Evolutionary conservation across 2,329 filamentous ascomycete genomes (phyloP).

Genomic region (Ramularia endophylla): DNA sequence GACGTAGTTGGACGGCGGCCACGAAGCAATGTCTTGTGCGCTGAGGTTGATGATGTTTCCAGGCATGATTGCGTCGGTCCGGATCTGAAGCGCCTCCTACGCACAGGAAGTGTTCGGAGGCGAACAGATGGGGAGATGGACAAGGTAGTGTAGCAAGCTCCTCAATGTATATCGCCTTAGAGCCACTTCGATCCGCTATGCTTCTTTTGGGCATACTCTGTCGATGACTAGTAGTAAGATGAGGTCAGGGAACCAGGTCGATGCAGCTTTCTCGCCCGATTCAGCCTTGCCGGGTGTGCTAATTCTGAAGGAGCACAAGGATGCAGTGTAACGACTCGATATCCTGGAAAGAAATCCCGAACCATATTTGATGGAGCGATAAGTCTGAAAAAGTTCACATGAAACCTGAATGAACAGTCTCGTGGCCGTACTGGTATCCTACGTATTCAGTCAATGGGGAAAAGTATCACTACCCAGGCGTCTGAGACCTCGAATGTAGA

Average conservation of each 20-base stretch:
- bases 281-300: no score
- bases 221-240: background rate
- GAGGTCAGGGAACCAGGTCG: background rate
- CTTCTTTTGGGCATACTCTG: background rate
- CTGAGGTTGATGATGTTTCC: constrained; percentile 26
- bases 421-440: no score
- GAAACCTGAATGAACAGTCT: no score
- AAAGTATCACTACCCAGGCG: no score
- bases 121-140: background rate
- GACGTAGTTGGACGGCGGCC: constrained; percentile 29
- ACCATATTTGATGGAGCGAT: no score
- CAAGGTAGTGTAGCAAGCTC: background rate
- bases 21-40: constrained; percentile 24
- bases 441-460: no score
- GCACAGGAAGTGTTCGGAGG: background rate
- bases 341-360: no score
- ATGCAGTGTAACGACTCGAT: background rate
- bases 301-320: background rate
- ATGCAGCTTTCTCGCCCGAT: no score
- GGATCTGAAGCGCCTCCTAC: no score
- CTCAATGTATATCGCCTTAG: no score
- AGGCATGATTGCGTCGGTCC: constrained; percentile 14
- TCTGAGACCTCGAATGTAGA: no score
- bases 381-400: no score
- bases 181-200: background rate